Evolutionary conservation across 768 basidiomycete species (phyloP).

Genomic region (Lactarius quietus): DNA sequence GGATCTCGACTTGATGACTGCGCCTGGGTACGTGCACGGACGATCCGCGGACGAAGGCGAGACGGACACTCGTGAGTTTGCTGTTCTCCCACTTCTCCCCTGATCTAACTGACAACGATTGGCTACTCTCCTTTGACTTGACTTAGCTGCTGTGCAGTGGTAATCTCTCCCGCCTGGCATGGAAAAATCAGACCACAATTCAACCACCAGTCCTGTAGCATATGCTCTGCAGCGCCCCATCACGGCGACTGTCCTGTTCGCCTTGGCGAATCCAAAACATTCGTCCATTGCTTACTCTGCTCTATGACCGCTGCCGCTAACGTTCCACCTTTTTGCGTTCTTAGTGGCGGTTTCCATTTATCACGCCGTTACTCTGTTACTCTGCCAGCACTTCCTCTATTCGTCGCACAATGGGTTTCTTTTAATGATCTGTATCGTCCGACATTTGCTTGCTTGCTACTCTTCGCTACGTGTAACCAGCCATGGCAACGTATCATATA

Average conservation of each 20-base stretch:
- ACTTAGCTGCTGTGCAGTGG: constrained; percentile 2
- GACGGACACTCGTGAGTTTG: constrained; percentile 23
- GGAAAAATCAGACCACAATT: not conserved
- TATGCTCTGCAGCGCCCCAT: not conserved
- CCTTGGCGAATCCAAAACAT: not conserved
- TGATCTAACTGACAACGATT: not conserved
- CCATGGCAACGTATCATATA: not conserved
- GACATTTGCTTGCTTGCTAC: not conserved
- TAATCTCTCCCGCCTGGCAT: not conserved
- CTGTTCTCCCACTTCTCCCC: not conserved
- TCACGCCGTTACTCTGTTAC: not conserved
- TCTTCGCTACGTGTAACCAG: not conserved
- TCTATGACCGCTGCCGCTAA: constrained; percentile 1
- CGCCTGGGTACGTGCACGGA: constrained; percentile 26
- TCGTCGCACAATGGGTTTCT: constrained; percentile 4
- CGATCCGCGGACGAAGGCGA: constrained; percentile 19
- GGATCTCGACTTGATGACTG: constrained; percentile 24
- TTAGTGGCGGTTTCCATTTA: not conserved
- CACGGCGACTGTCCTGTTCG: not conserved
- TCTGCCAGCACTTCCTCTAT: not conserved
- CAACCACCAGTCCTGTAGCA: not conserved
- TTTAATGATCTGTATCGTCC: constrained; percentile 2
- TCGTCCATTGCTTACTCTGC: not conserved
- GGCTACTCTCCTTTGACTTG: not conserved
- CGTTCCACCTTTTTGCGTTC: not conserved